Evolutionary conservation across 768 basidiomycete genomes (phyloP), one percentile per base, ranked within the genome.

Genomic region (Leccinum subgranulosum): DNA sequence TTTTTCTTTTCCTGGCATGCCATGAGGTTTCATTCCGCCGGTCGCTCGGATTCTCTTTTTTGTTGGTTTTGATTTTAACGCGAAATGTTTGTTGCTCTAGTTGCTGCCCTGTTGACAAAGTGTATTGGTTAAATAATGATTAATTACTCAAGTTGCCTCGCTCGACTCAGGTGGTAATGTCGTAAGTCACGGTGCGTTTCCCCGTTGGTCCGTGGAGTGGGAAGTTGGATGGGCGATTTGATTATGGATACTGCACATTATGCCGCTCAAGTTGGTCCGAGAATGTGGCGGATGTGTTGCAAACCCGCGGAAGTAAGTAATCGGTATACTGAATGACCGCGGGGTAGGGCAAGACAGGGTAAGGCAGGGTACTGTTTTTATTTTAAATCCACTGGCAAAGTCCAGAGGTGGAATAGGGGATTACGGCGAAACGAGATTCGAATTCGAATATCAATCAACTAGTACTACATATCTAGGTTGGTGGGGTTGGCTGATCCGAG

Each of bases 41-140:
- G 4, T 41, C 36, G 36, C 34, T n/a, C 36, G 36, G 8, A n/a
- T 39, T n/a, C 39, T 19, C 9, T 41, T 41, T 41, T 41, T n/a
- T 39, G 39, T 41, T 41, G 9, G 39, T 1, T 47, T 55, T 59
- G 58, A 45, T 54, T 64, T 36, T 41, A 33, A 27, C 39, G 51
- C 31, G n/a, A 41, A 39, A 41, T 53, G 50, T 50, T 50, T 60
- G 39, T 19, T 41, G 39, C 39, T 41, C 39, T 41, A 17, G 39
- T 34, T 34, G 34, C 34, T 34, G 34, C n/a, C 39, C 4, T 19
- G 39, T 39, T 39, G 36, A 39, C 36, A 39, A 39, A 39, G 36
- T 41, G 39, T 41, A 41, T 41, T 41, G 39, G 39, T 41, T 41
- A 11, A 41, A 41, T 41, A 41, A 41, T 41, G 39, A 9, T 41